Percentiles rank a stretch among this genome's conserved stretches.
phyloP scores from a whole-genome alignment of 768 basidiomycete genomes.

The Dacryopinax primogenitus region DNA sequence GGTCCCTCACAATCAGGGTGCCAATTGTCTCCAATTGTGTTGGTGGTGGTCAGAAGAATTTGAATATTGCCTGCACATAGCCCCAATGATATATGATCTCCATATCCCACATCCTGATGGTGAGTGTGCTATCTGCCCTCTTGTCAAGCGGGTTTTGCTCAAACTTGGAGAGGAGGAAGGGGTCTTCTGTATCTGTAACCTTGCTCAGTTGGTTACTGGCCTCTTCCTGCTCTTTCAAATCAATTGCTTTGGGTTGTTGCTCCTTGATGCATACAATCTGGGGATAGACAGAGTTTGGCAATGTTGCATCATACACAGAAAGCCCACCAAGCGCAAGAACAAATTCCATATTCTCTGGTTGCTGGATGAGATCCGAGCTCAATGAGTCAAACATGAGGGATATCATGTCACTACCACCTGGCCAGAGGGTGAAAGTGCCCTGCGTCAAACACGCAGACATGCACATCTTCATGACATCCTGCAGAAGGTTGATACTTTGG shows the following conservation, averaged over 20 bases:
- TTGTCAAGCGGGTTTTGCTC: constrained; percentile 86
- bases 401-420: constrained; percentile 58
- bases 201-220: constrained; percentile 24
- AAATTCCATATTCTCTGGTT: constrained; percentile 76
- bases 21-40: constrained; percentile 93
- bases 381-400: constrained; percentile 81
- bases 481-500: constrained; percentile 54
- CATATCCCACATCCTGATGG: constrained; percentile 83
- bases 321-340: constrained; percentile 76
- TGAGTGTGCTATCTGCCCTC: constrained; percentile 80
- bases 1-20: constrained; percentile 62
- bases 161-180: constrained; percentile 81
- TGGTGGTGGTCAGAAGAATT: constrained; percentile 85
- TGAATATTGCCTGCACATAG: constrained; percentile 81
- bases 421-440: constrained; percentile 74
- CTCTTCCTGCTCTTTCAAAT: constrained; percentile 21
- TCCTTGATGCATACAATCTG: constrained; percentile 82
- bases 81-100: constrained; percentile 93
- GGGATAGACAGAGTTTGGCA: constrained; percentile 59
- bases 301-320: constrained; percentile 85
- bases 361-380: constrained; percentile 67
- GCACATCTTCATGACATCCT: constrained; percentile 66
- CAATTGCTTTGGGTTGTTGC: constrained; percentile 22
- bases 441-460: constrained; percentile 66
- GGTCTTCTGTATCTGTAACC: constrained; percentile 25